phyloP scores from a whole-genome alignment of 108 stramenopile genomes.

The Nitzschia palea region DNA sequence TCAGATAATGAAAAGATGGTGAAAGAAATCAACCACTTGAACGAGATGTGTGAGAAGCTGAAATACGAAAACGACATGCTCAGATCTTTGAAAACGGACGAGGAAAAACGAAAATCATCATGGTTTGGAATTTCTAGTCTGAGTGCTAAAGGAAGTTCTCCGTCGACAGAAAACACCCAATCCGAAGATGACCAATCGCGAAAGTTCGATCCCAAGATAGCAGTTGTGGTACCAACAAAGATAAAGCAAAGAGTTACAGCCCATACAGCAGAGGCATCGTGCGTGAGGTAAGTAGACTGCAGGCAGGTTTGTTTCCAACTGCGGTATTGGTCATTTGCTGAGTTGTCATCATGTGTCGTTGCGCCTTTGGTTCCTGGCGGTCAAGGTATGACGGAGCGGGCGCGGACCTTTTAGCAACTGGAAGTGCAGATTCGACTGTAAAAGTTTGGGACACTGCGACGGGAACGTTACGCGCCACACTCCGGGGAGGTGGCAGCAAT shows the following conservation, averaged over 20 bases:
- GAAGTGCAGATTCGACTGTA: constrained; percentile 68
- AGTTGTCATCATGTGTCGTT: background rate
- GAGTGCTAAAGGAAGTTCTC: background rate
- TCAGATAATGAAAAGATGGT: constrained; percentile 66
- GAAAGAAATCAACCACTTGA: constrained; percentile 73
- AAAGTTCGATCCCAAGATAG: constrained; percentile 40
- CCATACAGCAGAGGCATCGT: constrained; percentile 62
- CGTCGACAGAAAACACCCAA: constrained; percentile 1
- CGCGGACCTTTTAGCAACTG: constrained; percentile 60
- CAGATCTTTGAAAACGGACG: constrained; percentile 33
- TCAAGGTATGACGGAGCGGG: constrained; percentile 63
- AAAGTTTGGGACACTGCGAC: constrained; percentile 78
- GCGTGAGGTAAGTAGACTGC: constrained; percentile 48
- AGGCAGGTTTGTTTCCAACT: background rate
- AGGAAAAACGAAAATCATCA: constrained; percentile 40
- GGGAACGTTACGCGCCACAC: constrained; percentile 58
- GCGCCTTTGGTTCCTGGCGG: background rate
- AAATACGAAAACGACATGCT: constrained; percentile 71
- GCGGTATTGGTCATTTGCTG: background rate
- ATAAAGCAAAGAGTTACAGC: constrained; percentile 60
- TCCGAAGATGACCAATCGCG: constrained; percentile 28
- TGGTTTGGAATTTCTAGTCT: constrained; percentile 52
- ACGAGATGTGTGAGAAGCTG: constrained; percentile 66
- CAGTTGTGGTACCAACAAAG: constrained; percentile 59
- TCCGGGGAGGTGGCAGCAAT: constrained; percentile 54